A percentile compares a stretch with the other conserved stretches of the same genome.
Conservation (phyloP, 2,329 filamentous ascomycete species). For the Fusarium compactum region DNA sequence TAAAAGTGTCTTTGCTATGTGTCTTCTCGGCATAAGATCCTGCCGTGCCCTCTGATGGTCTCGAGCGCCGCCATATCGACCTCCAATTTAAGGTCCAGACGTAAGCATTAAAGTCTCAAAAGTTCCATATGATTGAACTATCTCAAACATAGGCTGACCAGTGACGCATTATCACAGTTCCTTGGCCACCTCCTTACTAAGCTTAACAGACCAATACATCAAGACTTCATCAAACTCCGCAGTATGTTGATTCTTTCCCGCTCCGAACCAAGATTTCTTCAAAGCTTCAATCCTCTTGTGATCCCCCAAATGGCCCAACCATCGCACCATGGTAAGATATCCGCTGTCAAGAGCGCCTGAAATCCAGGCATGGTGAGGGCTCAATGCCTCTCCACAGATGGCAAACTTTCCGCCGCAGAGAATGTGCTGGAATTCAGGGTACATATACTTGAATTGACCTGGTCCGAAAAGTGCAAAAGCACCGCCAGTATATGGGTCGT, state of each 20-base stretch:
- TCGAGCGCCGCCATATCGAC: no score
- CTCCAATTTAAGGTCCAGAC: no score
- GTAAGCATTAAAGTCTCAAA: no score
- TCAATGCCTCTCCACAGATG: constrained; percentile 54
- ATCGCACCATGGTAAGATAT: constrained; percentile 22
- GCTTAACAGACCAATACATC: constrained; percentile 9
- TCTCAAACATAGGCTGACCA: neutral
- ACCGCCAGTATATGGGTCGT: constrained; percentile 51
- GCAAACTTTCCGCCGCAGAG: constrained; percentile 48
- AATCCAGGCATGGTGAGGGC: constrained; percentile 56
- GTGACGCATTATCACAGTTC: neutral
- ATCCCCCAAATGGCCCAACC: neutral
- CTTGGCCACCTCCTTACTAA: neutral
- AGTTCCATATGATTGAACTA: neutral
- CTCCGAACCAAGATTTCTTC: constrained; percentile 13
- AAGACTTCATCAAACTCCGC: constrained; percentile 13
- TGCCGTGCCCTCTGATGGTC: neutral
- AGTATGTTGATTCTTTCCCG: neutral
- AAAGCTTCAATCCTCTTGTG: neutral
- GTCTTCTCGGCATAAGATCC: no score
- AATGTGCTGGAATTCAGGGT: constrained; percentile 47
- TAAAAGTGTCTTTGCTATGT: no score
- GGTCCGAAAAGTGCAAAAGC: constrained; percentile 57
- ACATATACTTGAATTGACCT: constrained; percentile 54
- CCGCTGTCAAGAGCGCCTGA: constrained; percentile 54